These are phyloP conservation scores for Annulohypoxylon truncatum DNA, from an alignment of 2,329 filamentous ascomycete genomes.

Conservation along the genomic window DNA sequence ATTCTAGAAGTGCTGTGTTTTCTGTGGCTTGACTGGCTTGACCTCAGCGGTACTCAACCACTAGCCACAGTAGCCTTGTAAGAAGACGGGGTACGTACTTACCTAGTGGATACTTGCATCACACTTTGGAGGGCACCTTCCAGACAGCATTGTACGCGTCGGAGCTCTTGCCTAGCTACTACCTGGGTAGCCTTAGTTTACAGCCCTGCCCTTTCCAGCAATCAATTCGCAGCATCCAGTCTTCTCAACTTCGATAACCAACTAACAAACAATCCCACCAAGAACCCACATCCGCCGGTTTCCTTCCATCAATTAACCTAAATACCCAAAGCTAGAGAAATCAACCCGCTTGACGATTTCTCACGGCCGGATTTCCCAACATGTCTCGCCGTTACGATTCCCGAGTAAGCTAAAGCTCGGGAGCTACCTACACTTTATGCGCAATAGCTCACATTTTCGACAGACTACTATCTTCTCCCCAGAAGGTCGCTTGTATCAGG, in stretches of 20 bases:
- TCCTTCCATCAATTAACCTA: neutral
- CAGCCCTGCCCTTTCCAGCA: slow-evolving; percentile 39
- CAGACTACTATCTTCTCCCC: slow-evolving; percentile 99
- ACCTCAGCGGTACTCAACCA: no score
- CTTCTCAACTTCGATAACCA: slow-evolving; percentile 5
- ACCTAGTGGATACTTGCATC: slow-evolving; percentile 5
- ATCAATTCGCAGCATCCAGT: slow-evolving; percentile 29
- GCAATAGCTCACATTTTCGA: slow-evolving; percentile 38
- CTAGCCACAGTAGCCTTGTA: slow-evolving; percentile 4
- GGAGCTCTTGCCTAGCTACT: slow-evolving; percentile 51
- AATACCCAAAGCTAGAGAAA: slow-evolving; percentile 8
- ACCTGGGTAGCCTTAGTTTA: slow-evolving; percentile 27
- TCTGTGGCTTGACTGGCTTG: slow-evolving; percentile 54
- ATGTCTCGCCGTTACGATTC: slow-evolving; percentile 99
- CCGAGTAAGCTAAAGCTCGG: slow-evolving; percentile 76
- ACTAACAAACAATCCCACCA: neutral
- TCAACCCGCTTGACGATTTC: slow-evolving; percentile 13
- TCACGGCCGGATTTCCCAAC: slow-evolving; percentile 50
- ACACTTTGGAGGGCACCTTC: slow-evolving; percentile 12
- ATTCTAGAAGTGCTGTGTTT: neutral
- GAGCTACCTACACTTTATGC: slow-evolving; percentile 35
- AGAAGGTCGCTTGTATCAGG: slow-evolving; percentile 97
- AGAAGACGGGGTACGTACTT: neutral
- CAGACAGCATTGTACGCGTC: slow-evolving; percentile 45
- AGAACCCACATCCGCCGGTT: slow-evolving; percentile 1